A percentile compares a stretch with the other conserved stretches of the same genome.
Conservation (phyloP, 495 filamentous ascomycete species). For the Staphylotrichum longicolle region DNA sequence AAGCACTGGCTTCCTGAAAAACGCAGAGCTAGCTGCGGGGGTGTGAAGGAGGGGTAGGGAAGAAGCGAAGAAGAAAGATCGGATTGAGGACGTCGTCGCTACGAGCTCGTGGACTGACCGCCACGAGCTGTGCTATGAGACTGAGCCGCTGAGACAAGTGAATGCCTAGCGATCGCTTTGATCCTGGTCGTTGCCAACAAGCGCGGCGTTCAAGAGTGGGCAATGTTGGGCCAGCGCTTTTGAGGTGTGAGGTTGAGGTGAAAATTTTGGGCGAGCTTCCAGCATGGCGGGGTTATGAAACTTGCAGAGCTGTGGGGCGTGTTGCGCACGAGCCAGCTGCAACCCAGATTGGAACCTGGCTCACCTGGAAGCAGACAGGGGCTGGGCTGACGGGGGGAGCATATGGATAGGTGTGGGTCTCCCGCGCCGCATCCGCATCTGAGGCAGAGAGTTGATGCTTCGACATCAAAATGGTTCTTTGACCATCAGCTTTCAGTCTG, state of each 20-base stretch:
- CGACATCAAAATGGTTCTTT: too few species aligned
- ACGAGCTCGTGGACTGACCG: slow-evolving; percentile 28
- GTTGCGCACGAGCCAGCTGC: slow-evolving; percentile 4
- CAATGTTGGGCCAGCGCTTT: not conserved
- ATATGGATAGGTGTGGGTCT: too few species aligned
- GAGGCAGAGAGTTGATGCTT: too few species aligned
- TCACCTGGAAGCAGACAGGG: too few species aligned
- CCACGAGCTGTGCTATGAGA: slow-evolving; percentile 26
- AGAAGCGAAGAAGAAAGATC: slow-evolving; percentile 55
- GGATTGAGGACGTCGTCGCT: slow-evolving; percentile 50
- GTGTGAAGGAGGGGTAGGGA: slow-evolving; percentile 48
- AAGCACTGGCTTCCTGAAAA: slow-evolving; percentile 41
- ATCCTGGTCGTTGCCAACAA: not conserved
- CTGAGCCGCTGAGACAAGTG: slow-evolving; percentile 8
- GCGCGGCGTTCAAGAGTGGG: not conserved
- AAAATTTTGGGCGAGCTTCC: slow-evolving; percentile 18
- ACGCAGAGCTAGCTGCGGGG: slow-evolving; percentile 64
- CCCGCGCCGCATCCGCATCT: too few species aligned
- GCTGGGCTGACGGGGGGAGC: too few species aligned
- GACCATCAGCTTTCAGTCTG: too few species aligned
- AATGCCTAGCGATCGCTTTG: slow-evolving; percentile 7
- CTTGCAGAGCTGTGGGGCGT: not conserved
- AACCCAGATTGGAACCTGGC: not conserved
- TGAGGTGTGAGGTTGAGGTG: slow-evolving; percentile 2
- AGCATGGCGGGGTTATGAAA: slow-evolving; percentile 15